Conservation (phyloP, 257 asterid species). For the Scutellaria baicalensis region DNA sequence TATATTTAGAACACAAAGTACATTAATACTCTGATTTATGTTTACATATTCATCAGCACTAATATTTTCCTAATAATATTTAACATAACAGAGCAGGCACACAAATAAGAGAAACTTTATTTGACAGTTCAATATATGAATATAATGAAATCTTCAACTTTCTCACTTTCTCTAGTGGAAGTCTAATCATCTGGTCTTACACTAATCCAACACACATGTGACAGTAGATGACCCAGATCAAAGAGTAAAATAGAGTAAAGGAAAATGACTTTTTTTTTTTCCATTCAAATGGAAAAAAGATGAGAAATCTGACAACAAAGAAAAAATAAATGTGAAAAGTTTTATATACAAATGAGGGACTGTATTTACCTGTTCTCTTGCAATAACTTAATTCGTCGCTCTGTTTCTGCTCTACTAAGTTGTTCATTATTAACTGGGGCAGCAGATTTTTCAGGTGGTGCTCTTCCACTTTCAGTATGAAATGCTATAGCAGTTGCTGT, state of each 20-base stretch:
- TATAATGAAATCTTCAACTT: neutral
- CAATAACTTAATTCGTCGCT: constrained; percentile 68
- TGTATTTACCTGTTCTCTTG: constrained; percentile 67
- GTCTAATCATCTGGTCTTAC: neutral
- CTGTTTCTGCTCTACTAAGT: constrained; percentile 72
- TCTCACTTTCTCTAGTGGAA: neutral
- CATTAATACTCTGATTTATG: neutral
- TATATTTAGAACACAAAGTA: neutral
- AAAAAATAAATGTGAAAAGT: neutral
- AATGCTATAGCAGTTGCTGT: constrained; percentile 67
- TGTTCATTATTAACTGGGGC: constrained; percentile 53
- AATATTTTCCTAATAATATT: neutral
- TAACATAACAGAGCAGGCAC: neutral
- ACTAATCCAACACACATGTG: neutral
- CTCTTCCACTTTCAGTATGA: constrained; percentile 50
- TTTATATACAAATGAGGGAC: neutral
- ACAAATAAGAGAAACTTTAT: neutral
- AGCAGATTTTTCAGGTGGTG: constrained; percentile 36
- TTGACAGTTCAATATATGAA: neutral
- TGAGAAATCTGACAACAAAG: neutral
- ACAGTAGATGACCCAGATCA: neutral
- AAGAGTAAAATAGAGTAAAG: neutral
- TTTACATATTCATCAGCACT: neutral
- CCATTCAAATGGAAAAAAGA: constrained; percentile 5
- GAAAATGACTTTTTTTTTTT: neutral